Base-by-base conservation (phyloP, 139 green algal species). In the Chlamydomonas asymmetrica region DNA sequence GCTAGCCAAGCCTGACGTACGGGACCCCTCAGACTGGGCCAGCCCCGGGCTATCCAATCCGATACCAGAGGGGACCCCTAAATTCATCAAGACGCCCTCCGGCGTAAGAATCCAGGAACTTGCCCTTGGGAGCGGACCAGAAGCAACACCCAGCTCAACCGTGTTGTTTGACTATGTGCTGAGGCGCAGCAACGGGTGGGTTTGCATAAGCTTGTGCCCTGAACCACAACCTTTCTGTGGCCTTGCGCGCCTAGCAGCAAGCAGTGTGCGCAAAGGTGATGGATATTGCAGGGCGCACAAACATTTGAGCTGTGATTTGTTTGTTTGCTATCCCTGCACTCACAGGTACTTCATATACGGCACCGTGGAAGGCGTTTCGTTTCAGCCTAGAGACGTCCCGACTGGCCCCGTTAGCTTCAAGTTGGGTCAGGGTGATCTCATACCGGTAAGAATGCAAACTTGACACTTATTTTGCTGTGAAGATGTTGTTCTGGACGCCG, bases 91-190 rank as follows among this genome's bases (percentile, higher is more conserved):
- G 72, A 83, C 80, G 29, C 32, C 67, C 16, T 66, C 35, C 31
- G 87, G 85, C 3, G 80, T 88, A 1, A 79, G 67, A 7, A 62
- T 74, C 40, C 73, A 77, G 71, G 59, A 77, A 40, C 59, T 69
- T 2, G 69, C 68, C 43, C 1, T 62, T 1, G 71, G 59, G 1
- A 61, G 16, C 25, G 71, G 59, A 1, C 41, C 71, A 25, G 13
- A 13, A 3, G 88, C 80, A 0, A 27, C 63, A 16, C 9, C 48
- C 3, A 88, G 90, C 0, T 87, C 94, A 70, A 37, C 35, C 5
- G 84, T 96, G 9, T 63, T 90, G 1, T 73, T 96, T 8, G 92
- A 96, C 57, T 96, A 90, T 65, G 87, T 94, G 68, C 69, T 95
- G 37, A 78, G 92, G 16, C 70, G 91, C 23, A 64, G 65, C 41